Percentiles rank a stretch among this genome's conserved stretches.
phyloP scores from a whole-genome alignment of 2,329 filamentous ascomycete genomes.

The Aschersonia sp. region DNA sequence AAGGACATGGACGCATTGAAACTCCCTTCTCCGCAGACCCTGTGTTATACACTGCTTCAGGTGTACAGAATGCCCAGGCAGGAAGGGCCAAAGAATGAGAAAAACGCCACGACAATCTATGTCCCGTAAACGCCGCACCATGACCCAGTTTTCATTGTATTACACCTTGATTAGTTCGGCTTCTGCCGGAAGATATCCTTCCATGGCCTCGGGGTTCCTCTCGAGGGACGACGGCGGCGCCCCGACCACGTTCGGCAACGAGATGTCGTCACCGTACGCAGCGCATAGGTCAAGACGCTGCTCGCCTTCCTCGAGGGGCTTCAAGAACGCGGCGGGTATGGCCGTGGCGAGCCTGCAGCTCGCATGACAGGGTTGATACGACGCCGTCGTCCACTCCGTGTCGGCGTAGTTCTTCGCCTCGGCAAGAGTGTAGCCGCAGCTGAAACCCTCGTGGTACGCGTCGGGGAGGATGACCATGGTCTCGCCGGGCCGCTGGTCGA shows the following conservation, averaged over 20 bases:
- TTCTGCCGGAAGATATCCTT: too few species aligned
- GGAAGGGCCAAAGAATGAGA: too few species aligned
- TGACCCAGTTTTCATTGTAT: too few species aligned
- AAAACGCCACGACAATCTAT: too few species aligned
- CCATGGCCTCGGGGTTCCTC: too few species aligned
- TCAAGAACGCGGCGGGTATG: constrained; percentile 20
- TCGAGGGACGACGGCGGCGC: too few species aligned
- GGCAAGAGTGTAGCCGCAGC: constrained; percentile 25
- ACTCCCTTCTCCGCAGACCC: too few species aligned
- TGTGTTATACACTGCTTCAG: too few species aligned
- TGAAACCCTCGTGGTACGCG: constrained; percentile 25
- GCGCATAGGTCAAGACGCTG: constrained; percentile 18
- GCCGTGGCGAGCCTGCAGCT: constrained; percentile 19
- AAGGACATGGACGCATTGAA: too few species aligned
- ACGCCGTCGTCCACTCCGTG: constrained; percentile 17
- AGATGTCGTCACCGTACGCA: constrained; percentile 6
- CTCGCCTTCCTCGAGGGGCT: constrained; percentile 16
- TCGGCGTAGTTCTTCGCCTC: constrained; percentile 26
- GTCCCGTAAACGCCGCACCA: too few species aligned
- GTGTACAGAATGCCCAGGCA: too few species aligned
- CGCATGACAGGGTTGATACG: constrained; percentile 19
- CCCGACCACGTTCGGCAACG: not conserved
- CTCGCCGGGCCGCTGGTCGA: constrained; percentile 23
- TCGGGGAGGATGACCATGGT: constrained; percentile 24
- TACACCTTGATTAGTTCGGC: too few species aligned